Base-by-base conservation (phyloP, 2,329 filamentous ascomycete species). In the Chaetothyriales sp. region DNA sequence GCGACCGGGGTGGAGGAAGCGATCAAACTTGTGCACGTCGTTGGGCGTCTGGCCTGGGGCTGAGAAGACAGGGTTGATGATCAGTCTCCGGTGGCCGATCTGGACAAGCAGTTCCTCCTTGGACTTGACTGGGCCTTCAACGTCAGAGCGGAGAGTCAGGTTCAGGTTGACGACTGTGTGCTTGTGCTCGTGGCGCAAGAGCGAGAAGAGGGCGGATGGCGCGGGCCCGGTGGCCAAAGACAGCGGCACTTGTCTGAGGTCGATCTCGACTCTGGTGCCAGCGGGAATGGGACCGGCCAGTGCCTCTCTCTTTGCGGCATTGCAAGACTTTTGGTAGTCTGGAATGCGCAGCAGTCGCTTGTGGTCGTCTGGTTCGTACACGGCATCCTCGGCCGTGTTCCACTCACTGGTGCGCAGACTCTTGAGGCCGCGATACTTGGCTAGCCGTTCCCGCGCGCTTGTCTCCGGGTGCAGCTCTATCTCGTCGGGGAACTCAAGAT, bases 1-100 rank as follows among this genome's bases (percentile, higher is more conserved):
- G 60, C 88, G 84, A 3, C 92, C 92, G 0, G 92, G 89, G 67
- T 97, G 89, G 5, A 97, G 72, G 71, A 81, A 98, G 28, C 90
- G 84, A 68, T 88, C 86, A 69, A 89, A 97, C 68, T 98, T 98
- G 77, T 97, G 89, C 13, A 98, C 89, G 64, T 98, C 85, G 71
- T 97, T 97, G 47, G 88, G 86, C 0, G 90, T 95, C 64, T 84
- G 88, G 52, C 89, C 90, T n/a, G 80, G 76, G 64, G 86, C 81
- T 0, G 89, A 95, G 74, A 90, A 95, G 46, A 97, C 74, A 9
- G 92, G 92, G 63, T 92, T 90, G 70, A 95, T 81, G 54, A 89
- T 73, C 63, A 95, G 82, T 48, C 92, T 81, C 49, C 92, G 83
- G 9, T 90, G 82, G 19, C 92, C 92, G 65, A 86, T 94, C 69